Conservation (phyloP, 148 eudicot genomes). For the Rhododendron simsii region DNA sequence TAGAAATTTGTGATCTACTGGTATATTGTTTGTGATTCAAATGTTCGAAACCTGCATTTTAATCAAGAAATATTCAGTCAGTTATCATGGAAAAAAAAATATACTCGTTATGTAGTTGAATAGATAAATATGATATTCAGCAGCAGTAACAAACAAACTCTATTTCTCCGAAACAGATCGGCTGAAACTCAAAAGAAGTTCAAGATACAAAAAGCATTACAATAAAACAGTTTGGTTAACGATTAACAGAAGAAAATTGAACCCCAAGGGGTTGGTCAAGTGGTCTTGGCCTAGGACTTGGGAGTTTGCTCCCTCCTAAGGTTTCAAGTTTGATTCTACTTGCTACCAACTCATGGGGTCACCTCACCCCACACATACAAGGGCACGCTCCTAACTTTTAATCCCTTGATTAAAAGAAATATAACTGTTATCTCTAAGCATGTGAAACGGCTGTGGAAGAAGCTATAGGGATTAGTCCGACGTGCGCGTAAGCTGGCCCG, state of each 20-base stretch:
- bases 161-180: background rate
- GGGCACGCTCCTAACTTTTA: too few relatives aligned
- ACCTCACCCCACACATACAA: background rate
- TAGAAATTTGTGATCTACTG: background rate
- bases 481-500: too few relatives aligned
- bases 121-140: background rate
- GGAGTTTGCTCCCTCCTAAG: background rate
- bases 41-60: conserved; percentile 17
- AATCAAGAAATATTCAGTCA: background rate
- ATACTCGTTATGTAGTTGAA: background rate
- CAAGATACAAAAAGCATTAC: background rate
- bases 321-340: too few relatives aligned
- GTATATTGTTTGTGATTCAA: background rate
- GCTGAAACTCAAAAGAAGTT: background rate
- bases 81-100: background rate
- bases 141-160: background rate
- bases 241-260: background rate
- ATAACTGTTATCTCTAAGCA: too few relatives aligned
- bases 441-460: background rate
- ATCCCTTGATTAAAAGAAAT: too few relatives aligned
- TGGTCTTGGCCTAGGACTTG: background rate
- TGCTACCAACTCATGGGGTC: background rate
- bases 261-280: too few relatives aligned
- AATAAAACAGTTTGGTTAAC: background rate
- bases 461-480: background rate